Evolutionary conservation across 2,329 filamentous ascomycete species (phyloP).

Genomic region (Elsinoe fawcettii): DNA sequence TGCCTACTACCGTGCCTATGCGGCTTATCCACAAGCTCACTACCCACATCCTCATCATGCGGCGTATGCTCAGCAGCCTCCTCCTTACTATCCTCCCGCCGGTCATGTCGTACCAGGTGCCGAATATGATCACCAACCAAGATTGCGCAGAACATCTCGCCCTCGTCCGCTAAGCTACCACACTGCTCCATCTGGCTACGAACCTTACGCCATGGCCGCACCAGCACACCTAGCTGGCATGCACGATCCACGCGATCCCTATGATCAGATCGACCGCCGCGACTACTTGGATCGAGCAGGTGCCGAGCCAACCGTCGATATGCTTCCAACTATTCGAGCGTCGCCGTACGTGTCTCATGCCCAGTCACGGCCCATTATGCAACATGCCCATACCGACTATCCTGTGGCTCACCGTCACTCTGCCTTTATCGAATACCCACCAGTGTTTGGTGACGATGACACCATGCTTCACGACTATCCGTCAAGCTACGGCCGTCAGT

Average conservation of each 20-base stretch:
- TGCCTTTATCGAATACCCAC: neutral
- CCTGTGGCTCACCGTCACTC: constrained; percentile 1
- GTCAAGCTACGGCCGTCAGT: neutral
- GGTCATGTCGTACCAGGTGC: neutral
- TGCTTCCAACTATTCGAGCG: neutral
- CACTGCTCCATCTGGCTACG: neutral
- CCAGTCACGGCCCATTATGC: neutral
- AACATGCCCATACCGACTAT: constrained; percentile 7
- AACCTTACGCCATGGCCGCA: neutral
- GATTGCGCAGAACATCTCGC: neutral
- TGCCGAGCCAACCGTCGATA: neutral
- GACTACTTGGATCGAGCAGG: neutral
- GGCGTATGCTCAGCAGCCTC: neutral
- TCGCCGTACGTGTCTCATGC: neutral
- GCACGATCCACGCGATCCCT: neutral
- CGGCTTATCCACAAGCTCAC: neutral
- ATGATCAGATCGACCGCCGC: neutral
- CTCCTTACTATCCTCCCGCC: neutral
- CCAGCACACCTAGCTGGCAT: neutral
- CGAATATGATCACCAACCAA: neutral
- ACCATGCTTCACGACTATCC: neutral
- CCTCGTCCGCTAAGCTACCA: neutral
- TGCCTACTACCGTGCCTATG: neutral
- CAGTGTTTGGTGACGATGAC: constrained; percentile 1
- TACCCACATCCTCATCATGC: neutral